A percentile compares a stretch with the other conserved stretches of the same genome.
Conservation (phyloP, 177 flowering plant genomes). For the Telopea speciosissima region DNA sequence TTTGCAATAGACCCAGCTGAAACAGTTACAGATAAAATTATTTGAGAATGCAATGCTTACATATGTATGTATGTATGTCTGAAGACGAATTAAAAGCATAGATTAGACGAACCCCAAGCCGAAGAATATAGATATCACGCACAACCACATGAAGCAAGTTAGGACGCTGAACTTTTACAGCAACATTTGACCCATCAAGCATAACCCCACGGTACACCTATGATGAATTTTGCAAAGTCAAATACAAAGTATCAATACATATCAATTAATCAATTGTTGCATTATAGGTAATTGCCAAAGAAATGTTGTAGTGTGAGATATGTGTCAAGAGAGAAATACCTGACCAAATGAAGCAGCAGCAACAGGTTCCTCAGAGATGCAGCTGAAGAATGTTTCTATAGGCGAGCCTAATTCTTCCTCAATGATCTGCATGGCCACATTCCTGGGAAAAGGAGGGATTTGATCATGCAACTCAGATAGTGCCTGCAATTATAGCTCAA, state of each 20-base stretch:
- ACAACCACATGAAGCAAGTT: conserved; percentile 77
- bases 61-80: too few species aligned
- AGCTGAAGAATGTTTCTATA: conserved; percentile 47
- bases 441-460: conserved; percentile 88
- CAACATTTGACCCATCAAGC: conserved; percentile 69
- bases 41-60: not conserved
- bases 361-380: conserved; percentile 81
- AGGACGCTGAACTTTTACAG: conserved; percentile 98
- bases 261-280: not conserved
- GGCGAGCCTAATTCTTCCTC: conserved; percentile 91
- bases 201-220: conserved; percentile 82
- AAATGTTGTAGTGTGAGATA: not conserved
- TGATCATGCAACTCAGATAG: conserved; percentile 87
- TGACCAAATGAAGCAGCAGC: conserved; percentile 99
- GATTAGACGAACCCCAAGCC: conserved; percentile 73
- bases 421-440: conserved; percentile 73
- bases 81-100: conserved; percentile 4
- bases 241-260: not conserved
- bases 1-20: conserved; percentile 76
- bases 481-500: conserved; percentile 59
- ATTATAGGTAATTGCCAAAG: too few species aligned
- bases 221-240: conserved; percentile 6
- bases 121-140: conserved; percentile 82
- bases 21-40: conserved; percentile 11
- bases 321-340: conserved; percentile 35